A percentile compares a stretch with the other conserved stretches of the same genome.
These are phyloP conservation scores for Macadamia tetraphylla DNA, from an alignment of 164 flowering plant species.

Conservation along the genomic window DNA sequence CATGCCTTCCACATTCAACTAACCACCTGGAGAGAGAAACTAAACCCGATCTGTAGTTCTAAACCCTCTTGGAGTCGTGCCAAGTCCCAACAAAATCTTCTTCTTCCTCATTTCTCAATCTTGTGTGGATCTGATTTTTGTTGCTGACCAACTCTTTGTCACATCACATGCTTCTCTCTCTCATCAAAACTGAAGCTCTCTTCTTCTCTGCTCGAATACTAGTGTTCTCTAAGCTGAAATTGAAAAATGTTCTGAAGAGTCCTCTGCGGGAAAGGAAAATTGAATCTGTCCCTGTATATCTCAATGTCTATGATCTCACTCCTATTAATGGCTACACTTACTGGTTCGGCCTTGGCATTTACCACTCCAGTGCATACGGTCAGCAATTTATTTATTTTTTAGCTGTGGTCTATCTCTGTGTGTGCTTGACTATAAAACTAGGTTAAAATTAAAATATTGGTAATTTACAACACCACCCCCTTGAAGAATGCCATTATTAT, in stretches of 20 bases:
- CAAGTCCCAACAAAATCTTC: not conserved
- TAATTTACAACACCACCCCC: too few relatives aligned
- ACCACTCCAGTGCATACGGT: constrained; percentile 78
- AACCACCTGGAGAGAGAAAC: too few relatives aligned
- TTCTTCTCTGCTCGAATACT: not conserved
- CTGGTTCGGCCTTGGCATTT: constrained; percentile 86
- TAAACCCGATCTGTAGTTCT: too few relatives aligned
- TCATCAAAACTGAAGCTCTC: not conserved
- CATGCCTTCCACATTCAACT: too few relatives aligned
- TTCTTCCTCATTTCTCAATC: not conserved
- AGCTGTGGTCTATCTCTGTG: not conserved
- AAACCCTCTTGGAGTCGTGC: not conserved
- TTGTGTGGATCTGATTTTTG: not conserved
- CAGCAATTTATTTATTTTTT: not conserved
- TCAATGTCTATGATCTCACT: constrained; percentile 80
- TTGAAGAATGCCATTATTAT: too few relatives aligned
- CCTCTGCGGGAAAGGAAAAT: constrained; percentile 11
- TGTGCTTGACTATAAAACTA: not conserved
- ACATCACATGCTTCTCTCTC: not conserved
- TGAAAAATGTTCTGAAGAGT: constrained; percentile 13
- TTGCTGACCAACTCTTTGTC: not conserved
- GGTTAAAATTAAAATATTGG: not conserved
- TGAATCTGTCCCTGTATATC: constrained; percentile 58
- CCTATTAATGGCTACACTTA: constrained; percentile 80
- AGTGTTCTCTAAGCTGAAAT: not conserved